Conservation (phyloP, 768 basidiomycete genomes). For the Termitomyces sp. region DNA sequence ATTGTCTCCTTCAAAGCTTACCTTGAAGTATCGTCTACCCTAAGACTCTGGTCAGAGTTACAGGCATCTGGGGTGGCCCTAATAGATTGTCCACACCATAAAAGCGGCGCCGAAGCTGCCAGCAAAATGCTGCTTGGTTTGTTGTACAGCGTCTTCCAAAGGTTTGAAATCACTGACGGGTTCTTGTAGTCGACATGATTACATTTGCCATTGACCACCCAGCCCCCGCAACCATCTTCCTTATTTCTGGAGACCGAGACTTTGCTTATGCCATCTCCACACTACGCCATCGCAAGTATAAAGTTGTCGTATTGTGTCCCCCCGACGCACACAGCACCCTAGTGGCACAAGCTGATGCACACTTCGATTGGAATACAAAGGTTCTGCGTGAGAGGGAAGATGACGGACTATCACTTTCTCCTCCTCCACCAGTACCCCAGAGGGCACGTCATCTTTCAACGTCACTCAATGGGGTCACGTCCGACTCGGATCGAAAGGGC, state of each 20-base stretch:
- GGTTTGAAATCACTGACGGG: not conserved
- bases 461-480: not conserved
- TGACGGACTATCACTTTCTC: not conserved
- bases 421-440: constrained; percentile 2
- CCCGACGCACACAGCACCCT: constrained; percentile 31
- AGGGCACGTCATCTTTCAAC: not conserved
- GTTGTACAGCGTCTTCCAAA: not conserved
- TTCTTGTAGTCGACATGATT: constrained; percentile 20
- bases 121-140: constrained; percentile 51
- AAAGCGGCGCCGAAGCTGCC: constrained; percentile 34
- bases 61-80: constrained; percentile 45
- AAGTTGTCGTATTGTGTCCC: constrained; percentile 37
- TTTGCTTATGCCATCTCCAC: constrained; percentile 41
- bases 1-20: constrained; percentile 53
- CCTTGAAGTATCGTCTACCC: constrained; percentile 38
- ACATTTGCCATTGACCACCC: constrained; percentile 39
- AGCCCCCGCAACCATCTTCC: constrained; percentile 38
- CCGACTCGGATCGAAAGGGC: constrained; percentile 1
- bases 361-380: constrained; percentile 42
- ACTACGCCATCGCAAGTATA: constrained; percentile 33
- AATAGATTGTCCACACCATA: constrained; percentile 34
- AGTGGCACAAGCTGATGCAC: constrained; percentile 42
- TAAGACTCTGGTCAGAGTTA: constrained; percentile 34
- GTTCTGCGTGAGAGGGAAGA: constrained; percentile 25
- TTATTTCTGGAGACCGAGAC: constrained; percentile 44